Evolutionary conservation across 108 stramenopile genomes (phyloP), one percentile per base, ranked within the genome.

Genomic region (Schizochytrium sp.): DNA sequence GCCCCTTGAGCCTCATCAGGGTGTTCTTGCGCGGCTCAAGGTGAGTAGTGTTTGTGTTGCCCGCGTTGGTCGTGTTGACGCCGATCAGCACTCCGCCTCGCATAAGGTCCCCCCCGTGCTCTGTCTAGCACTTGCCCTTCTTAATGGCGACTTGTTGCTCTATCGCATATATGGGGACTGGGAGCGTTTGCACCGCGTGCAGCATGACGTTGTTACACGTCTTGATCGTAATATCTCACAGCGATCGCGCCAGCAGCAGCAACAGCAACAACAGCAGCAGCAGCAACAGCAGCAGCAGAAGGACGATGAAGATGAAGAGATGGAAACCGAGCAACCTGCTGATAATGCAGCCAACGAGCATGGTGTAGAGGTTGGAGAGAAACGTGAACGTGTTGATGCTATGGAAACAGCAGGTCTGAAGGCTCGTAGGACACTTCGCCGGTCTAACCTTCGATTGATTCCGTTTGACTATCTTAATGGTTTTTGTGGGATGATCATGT

Each of bases 31-130:
- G 5, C 49, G 55, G 40, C 47, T 83, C 5, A 17, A 40, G 5
- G 76, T 83, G 45, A 55, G 47, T 13, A 83, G 76, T 28, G 50
- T 83, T 17, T 83, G 76, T 53, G 76, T 83, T 5, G 76, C 76
- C 10, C 76, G 10, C 2, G 76, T 83, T 17, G 76, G 76, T 3
- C 76, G 76, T n/a, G 2, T 83, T 2, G 76, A 83, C 53, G 50
- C 50, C 50, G 76, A 83, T 28, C 76, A 47, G 76, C 76, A 83
- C 55, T 83, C 50, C 0, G 49, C 76, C 50, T 47, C 76, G 12
- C 76, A 83, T 40, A 55, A 55, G 50, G 53, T 83, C 76, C 50
- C 5, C 5, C 76, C 76, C 28, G 50, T 49, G 50, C 76, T 83
- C 0, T 83, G 76, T 28, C 50, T 55, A 13, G 76, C 76, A 8